Percentiles rank a stretch among this genome's conserved stretches.
Conservation (phyloP, 208 protist species). For the Trypanosoma brucei region DNA sequence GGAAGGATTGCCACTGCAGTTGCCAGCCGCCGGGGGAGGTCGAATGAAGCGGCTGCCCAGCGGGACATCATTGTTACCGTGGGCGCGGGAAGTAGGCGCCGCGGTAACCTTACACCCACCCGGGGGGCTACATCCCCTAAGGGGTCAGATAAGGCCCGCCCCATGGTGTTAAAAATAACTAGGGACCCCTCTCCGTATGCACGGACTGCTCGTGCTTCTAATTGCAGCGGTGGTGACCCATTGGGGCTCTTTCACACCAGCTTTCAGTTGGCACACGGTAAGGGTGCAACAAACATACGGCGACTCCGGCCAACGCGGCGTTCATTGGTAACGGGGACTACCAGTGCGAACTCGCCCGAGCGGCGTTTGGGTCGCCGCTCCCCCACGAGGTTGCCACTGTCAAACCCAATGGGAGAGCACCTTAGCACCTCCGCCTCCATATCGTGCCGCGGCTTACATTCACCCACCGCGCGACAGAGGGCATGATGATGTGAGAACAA, state of each 20-base stretch:
- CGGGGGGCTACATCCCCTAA: not conserved
- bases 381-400: not conserved
- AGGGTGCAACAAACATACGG: too few relatives aligned
- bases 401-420: not conserved
- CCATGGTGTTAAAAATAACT: not conserved
- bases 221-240: not conserved
- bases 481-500: too few relatives aligned
- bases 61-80: too few relatives aligned
- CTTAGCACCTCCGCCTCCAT: not conserved
- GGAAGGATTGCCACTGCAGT: not conserved
- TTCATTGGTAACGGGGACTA: too few relatives aligned
- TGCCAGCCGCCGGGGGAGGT: too few relatives aligned
- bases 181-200: not conserved
- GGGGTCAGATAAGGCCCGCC: not conserved
- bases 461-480: not conserved
- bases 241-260: too few relatives aligned
- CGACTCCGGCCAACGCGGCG: too few relatives aligned
- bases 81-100: too few relatives aligned
- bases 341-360: not conserved
- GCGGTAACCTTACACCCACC: too few relatives aligned
- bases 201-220: not conserved
- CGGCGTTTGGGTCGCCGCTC: not conserved
- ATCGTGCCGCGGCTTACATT: not conserved
- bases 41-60: too few relatives aligned
- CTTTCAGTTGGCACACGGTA: too few relatives aligned